Evolutionary conservation across 768 basidiomycete genomes (phyloP).

Genomic region (Russula griseocarnosa): DNA sequence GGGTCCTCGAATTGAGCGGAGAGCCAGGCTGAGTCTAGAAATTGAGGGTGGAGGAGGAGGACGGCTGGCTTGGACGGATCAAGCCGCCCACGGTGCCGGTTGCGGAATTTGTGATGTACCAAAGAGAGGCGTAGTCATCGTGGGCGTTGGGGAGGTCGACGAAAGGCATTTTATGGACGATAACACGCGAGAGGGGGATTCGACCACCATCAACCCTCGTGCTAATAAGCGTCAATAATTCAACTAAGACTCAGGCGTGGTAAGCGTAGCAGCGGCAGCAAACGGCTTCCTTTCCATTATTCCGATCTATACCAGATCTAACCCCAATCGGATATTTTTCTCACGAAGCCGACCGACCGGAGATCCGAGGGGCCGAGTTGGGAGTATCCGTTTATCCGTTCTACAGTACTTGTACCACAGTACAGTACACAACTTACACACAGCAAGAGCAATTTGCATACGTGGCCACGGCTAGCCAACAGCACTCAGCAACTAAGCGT

Average conservation of each 20-base stretch:
- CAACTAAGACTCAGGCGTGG: too few species aligned
- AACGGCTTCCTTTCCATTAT: background rate
- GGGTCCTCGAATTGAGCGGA: conserved; percentile 32
- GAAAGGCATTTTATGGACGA: conserved; percentile 23
- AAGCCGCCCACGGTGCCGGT: conserved; percentile 29
- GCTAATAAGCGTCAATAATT: background rate
- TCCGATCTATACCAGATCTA: background rate
- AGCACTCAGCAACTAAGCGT: too few species aligned
- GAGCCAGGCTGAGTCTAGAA: conserved; percentile 32
- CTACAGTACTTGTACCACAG: too few species aligned
- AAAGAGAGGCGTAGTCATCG: conserved; percentile 30
- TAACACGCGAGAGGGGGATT: background rate
- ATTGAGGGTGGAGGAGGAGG: conserved; percentile 31
- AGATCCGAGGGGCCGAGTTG: too few species aligned
- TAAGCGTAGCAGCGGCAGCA: background rate
- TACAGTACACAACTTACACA: too few species aligned
- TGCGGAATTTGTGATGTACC: conserved; percentile 33
- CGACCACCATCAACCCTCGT: too few species aligned
- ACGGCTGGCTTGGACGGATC: conserved; percentile 31
- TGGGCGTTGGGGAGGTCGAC: conserved; percentile 25
- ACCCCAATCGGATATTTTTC: background rate
- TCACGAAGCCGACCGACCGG: too few species aligned
- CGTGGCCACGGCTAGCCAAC: too few species aligned
- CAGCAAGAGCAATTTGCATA: too few species aligned
- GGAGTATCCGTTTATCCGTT: too few species aligned